Conservation (phyloP, 805 yeast species). For the Candida succiphila region DNA sequence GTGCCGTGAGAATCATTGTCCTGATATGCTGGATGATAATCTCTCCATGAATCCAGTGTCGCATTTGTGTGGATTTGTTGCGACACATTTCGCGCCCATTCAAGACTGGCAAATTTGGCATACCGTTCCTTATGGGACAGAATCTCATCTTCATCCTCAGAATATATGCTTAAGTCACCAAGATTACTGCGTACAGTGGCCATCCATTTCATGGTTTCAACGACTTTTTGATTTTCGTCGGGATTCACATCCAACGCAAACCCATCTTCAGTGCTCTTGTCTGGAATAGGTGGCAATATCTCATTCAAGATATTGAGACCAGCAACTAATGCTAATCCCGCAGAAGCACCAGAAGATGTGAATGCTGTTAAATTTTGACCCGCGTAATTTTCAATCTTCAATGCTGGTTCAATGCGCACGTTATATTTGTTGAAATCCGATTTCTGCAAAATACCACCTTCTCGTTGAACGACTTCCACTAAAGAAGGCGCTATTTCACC, state of each 20-base stretch:
- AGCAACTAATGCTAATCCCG: conserved; percentile 74
- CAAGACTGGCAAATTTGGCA: conserved; percentile 31
- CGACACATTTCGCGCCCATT: conserved; percentile 49
- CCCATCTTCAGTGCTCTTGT: conserved; percentile 17
- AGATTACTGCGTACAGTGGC: conserved; percentile 77
- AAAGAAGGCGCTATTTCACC: conserved; percentile 63
- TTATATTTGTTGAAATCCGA: conserved; percentile 62
- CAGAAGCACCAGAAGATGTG: conserved; percentile 63
- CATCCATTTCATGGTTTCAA: conserved; percentile 93
- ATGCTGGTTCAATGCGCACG: conserved; percentile 36
- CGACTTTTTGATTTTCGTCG: conserved; percentile 49
- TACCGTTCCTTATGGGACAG: conserved; percentile 26
- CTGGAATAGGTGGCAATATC: conserved; percentile 1
- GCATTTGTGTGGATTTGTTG: conserved; percentile 40
- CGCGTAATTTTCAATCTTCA: conserved; percentile 27
- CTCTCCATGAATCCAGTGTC: conserved; percentile 58
- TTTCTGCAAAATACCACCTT: conserved; percentile 58
- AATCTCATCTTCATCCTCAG: conserved; percentile 7
- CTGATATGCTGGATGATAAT: conserved; percentile 73
- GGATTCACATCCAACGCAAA: conserved; percentile 30
- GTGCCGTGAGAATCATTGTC: conserved; percentile 84
- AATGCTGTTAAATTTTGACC: conserved; percentile 25
- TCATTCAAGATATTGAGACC: conserved; percentile 60
- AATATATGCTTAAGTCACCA: conserved; percentile 47
- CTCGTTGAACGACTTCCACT: conserved; percentile 33